Evolutionary conservation across 2,329 filamentous ascomycete genomes (phyloP).

Genomic region (Bipolaris oryzae): DNA sequence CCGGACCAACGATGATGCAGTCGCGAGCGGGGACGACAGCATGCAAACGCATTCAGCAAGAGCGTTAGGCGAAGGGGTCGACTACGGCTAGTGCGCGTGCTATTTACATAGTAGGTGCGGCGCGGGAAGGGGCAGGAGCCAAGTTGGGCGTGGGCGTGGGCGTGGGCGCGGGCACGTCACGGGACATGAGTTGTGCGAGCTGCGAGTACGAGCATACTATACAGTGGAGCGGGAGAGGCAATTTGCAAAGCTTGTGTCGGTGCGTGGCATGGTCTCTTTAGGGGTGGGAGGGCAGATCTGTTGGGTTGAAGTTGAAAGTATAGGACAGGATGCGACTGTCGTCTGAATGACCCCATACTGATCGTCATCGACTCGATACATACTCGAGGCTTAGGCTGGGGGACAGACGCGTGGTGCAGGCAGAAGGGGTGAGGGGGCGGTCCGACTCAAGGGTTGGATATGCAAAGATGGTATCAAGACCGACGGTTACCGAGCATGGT

Average conservation of each 20-base stretch:
- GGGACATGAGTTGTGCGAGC: background rate
- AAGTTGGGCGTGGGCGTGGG: background rate
- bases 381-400: slow-evolving; percentile 4
- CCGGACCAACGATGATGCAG: slow-evolving; percentile 12
- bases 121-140: slow-evolving; percentile 1
- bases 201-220: no score
- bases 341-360: slow-evolving; percentile 6
- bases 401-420: slow-evolving; percentile 5
- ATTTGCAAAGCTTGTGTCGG: background rate
- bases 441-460: slow-evolving; percentile 3
- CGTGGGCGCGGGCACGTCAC: no score
- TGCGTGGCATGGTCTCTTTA: background rate
- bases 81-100: background rate
- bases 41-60: slow-evolving; percentile 9
- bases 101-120: background rate
- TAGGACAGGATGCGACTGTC: slow-evolving; percentile 1
- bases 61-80: slow-evolving; percentile 1
- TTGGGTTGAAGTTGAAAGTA: no score
- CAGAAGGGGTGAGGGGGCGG: background rate
- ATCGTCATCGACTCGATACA: slow-evolving; percentile 9
- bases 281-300: background rate
- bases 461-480: slow-evolving; percentile 7
- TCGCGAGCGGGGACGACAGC: slow-evolving; percentile 6
- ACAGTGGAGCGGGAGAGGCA: background rate
- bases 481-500: slow-evolving; percentile 8